Percentiles rank a stretch among this genome's conserved stretches.
Evolutionary conservation across 176 grass and related monocot species (phyloP).

Genomic region (Musa acuminata): DNA sequence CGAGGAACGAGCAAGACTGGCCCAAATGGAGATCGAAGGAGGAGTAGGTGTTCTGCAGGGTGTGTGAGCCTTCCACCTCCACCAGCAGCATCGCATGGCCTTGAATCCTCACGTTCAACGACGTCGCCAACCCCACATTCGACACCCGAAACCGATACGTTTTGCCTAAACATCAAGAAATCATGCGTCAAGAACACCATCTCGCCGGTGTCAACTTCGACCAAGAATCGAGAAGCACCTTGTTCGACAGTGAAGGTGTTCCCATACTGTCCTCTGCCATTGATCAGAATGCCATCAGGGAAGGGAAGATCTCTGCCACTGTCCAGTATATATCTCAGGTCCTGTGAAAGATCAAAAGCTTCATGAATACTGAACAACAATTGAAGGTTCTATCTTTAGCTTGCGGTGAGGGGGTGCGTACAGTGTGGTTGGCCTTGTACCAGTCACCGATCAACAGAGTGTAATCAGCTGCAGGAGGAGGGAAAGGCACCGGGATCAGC

Average conservation of each 20-base stretch:
- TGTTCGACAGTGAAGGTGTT: conserved; percentile 78
- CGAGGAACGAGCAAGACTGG: conserved; percentile 85
- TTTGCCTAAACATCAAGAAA: conserved; percentile 43
- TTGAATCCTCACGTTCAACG: conserved; percentile 89
- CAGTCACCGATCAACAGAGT: conserved; percentile 68
- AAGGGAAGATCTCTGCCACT: conserved; percentile 58
- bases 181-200: not conserved
- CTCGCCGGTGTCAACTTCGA: not conserved
- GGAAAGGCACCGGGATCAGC: conserved; percentile 73
- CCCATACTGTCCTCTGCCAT: conserved; percentile 58
- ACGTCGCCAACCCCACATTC: conserved; percentile 67
- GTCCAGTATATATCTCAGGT: conserved; percentile 58
- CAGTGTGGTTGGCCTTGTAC: conserved; percentile 95
- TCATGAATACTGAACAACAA: not conserved
- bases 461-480: conserved; percentile 66
- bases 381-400: too few species aligned
- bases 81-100: conserved; percentile 75
- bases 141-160: conserved; percentile 89
- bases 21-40: conserved; percentile 82
- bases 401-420: conserved; percentile 15
- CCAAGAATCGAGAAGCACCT: conserved; percentile 28
- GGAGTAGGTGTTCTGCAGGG: conserved; percentile 58
- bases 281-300: conserved; percentile 80
- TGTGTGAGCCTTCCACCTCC: conserved; percentile 96
- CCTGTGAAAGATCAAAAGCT: conserved; percentile 23